Evolutionary conservation across 805 yeast genomes (phyloP).

Genomic region (Hanseniaspora meyeri): DNA sequence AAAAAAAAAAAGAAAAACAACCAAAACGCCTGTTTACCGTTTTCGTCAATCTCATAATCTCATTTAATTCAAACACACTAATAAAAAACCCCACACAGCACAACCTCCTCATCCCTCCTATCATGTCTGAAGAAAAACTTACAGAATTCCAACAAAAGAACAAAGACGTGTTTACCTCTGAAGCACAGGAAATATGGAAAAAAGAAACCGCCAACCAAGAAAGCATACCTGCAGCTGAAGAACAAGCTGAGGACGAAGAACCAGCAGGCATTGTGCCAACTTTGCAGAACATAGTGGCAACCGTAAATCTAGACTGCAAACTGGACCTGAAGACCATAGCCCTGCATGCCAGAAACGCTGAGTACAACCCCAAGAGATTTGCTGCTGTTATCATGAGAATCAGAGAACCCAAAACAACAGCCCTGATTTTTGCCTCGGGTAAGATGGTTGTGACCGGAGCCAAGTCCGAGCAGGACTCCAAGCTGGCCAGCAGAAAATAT

Average conservation of each 20-base stretch:
- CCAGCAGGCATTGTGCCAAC: constrained; percentile 96
- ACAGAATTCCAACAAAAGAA: constrained; percentile 28
- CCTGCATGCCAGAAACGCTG: constrained; percentile 96
- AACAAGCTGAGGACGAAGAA: constrained; percentile 45
- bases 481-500: constrained; percentile 90
- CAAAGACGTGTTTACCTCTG: constrained; percentile 28
- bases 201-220: constrained; percentile 14
- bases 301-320: constrained; percentile 92
- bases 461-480: constrained; percentile 96
- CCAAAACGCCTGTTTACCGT: neutral
- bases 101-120: neutral
- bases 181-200: constrained; percentile 30
- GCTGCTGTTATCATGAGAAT: constrained; percentile 99
- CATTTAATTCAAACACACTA: neutral
- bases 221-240: neutral
- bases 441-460: constrained; percentile 99
- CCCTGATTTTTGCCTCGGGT: constrained; percentile 94
- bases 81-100: too few species aligned
- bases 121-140: constrained; percentile 27
- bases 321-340: constrained; percentile 94
- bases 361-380: constrained; percentile 95
- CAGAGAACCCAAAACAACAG: constrained; percentile 96
- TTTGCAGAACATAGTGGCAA: constrained; percentile 85
- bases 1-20: neutral
- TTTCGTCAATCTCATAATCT: neutral